Evolutionary conservation across 202 grass and related monocot genomes (phyloP).

Genomic region (Brachypodium distachyon): DNA sequence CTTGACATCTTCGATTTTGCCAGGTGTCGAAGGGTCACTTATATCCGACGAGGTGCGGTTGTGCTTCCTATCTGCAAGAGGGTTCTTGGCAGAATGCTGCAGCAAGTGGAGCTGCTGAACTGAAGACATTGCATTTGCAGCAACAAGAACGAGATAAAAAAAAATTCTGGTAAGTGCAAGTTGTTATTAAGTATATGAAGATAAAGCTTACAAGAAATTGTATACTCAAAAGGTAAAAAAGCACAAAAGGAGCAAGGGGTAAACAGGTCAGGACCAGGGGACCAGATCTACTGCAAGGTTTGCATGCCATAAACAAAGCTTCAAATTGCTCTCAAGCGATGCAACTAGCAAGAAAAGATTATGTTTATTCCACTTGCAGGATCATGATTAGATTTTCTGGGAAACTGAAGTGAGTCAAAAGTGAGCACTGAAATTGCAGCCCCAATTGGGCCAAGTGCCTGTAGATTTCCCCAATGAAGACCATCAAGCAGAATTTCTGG

Average conservation of each 20-base stretch:
- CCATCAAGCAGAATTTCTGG: slow-evolving; percentile 1
- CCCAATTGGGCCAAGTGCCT: not conserved
- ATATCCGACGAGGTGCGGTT: slow-evolving; percentile 54
- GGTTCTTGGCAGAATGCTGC: slow-evolving; percentile 62
- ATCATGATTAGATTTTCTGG: slow-evolving; percentile 11
- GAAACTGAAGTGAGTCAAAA: slow-evolving; percentile 18
- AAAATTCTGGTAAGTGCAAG: not conserved
- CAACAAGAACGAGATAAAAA: not conserved
- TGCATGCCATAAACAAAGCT: slow-evolving; percentile 35
- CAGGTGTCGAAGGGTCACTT: slow-evolving; percentile 68
- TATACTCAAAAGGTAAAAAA: not conserved
- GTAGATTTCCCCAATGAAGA: not conserved
- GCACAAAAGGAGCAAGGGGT: slow-evolving; percentile 12
- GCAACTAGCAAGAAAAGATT: slow-evolving; percentile 13
- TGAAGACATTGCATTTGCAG: slow-evolving; percentile 26
- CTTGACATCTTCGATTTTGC: slow-evolving; percentile 76
- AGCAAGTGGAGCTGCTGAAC: slow-evolving; percentile 96
- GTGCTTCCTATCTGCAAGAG: slow-evolving; percentile 55
- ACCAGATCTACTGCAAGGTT: slow-evolving; percentile 62
- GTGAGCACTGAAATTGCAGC: slow-evolving; percentile 24
- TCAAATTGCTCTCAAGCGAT: slow-evolving; percentile 22
- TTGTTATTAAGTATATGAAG: not conserved
- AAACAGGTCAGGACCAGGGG: slow-evolving; percentile 18
- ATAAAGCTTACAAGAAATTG: not conserved
- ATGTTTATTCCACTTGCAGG: slow-evolving; percentile 29